Base-by-base conservation (phyloP, 768 basidiomycete species). In the Tulasnella sp. region DNA sequence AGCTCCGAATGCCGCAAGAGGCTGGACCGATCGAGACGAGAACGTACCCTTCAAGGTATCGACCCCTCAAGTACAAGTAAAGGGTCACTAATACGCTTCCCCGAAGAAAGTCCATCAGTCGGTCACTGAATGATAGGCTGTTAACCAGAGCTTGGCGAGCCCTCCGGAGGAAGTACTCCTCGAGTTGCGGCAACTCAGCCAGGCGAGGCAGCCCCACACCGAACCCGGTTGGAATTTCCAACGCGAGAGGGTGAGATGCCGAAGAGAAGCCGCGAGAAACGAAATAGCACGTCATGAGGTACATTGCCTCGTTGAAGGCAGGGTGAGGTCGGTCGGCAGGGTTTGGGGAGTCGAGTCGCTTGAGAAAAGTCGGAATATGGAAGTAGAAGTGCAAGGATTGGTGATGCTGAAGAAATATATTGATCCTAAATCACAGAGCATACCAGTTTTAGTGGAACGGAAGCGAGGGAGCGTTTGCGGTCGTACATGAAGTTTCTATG, bases 281-380 rank as follows among this genome's bases (percentile, higher is more conserved):
- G 75, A 82, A 82, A 42, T 82, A 81, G 58, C 81, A 81, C 24
- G 74, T 75, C 34, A 82, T 74, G 40, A 82, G 81, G 58, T 81
- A 82, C 50, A 82, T 82, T 20, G 81, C 41, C 24, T 82, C 80
- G 42, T 77, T 48, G 34, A 82, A 60, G 9, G 75, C 64, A 7
- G 81, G 74, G 73, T 82, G 81, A n/a, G 80, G 80, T 48, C n/a
- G 64, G 18, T 80, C 31, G n/a, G 46, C 37, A 12, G 73, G 42
- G 40, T 9, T n/a, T 37, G 78, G 41, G 8, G 60, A 74, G 73
- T 40, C 12, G 31, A 73, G 46, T 74, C 79, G 54, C 24, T 48
- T 58, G 58, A 73, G 16, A 31, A 80, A 80, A 7, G 72, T 73
- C 18, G 79, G 79, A 74, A 72, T 28, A n/a, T 80, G 72, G n/a